phyloP scores from a whole-genome alignment of 257 asterid species.

The Nemophila menziesii region DNA sequence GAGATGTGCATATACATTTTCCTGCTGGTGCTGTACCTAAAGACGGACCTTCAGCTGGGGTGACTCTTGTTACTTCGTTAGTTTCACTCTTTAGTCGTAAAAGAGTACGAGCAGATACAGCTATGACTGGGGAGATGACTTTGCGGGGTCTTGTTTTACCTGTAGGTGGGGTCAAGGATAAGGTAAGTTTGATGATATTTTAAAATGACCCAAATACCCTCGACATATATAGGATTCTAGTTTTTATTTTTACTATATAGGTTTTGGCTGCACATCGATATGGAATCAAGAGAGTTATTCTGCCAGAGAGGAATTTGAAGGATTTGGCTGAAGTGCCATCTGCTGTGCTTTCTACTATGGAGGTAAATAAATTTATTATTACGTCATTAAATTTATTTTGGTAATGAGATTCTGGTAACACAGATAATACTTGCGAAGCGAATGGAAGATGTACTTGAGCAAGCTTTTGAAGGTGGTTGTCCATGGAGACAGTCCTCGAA shows the following conservation, averaged over 20 bases:
- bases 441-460: conserved; percentile 96
- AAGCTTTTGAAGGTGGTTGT: conserved; percentile 96
- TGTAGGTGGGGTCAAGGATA: conserved; percentile 98
- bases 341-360: conserved; percentile 62
- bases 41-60: conserved; percentile 99
- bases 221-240: background rate
- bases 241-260: conserved; percentile 23
- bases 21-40: conserved; percentile 99
- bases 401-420: conserved; percentile 16
- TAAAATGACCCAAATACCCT: background rate
- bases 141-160: conserved; percentile 91
- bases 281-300: conserved; percentile 90
- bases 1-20: conserved; percentile 90
- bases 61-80: conserved; percentile 91
- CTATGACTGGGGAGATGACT: conserved; percentile 99
- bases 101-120: conserved; percentile 92
- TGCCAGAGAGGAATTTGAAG: conserved; percentile 89
- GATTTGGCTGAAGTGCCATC: conserved; percentile 93
- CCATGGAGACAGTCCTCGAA: conserved; percentile 76
- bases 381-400: background rate
- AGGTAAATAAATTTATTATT: no score
- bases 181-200: conserved; percentile 46
- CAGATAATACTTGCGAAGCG: conserved; percentile 79
- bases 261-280: conserved; percentile 95
- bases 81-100: conserved; percentile 91